A percentile compares a stretch with the other conserved stretches of the same genome.
Evolutionary conservation across 305 asterid genomes (phyloP).

Genomic region (Striga hermonthica): DNA sequence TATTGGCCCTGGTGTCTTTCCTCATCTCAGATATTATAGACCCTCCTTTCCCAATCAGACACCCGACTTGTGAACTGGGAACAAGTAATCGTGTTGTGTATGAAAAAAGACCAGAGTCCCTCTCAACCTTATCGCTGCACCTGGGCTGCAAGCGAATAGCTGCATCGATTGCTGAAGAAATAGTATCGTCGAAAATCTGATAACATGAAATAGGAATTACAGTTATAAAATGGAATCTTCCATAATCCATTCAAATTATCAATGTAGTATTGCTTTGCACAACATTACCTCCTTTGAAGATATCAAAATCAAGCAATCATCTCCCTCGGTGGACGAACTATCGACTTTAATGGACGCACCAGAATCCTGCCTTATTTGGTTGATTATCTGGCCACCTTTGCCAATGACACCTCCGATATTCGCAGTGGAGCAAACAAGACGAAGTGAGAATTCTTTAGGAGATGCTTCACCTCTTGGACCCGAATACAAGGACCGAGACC

Average conservation of each 20-base stretch:
- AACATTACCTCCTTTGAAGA: slow-evolving; percentile 67
- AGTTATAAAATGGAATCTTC: slow-evolving; percentile 13
- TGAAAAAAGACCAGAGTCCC: slow-evolving; percentile 87
- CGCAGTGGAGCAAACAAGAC: slow-evolving; percentile 72
- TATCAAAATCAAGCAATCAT: slow-evolving; percentile 76
- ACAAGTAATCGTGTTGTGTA: slow-evolving; percentile 77
- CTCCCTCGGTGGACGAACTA: slow-evolving; percentile 72
- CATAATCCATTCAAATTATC: slow-evolving; percentile 7
- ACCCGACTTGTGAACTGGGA: slow-evolving; percentile 84
- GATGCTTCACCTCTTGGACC: slow-evolving; percentile 71
- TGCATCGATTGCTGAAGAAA: slow-evolving; percentile 84
- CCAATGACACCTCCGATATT: slow-evolving; percentile 95
- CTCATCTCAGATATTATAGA: slow-evolving; percentile 90
- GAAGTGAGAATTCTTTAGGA: slow-evolving; percentile 72
- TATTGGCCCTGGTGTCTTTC: slow-evolving; percentile 78
- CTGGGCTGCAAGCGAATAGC: slow-evolving; percentile 89
- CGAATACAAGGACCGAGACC: slow-evolving; percentile 67
- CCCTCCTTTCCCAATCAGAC: slow-evolving; percentile 97
- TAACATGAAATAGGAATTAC: slow-evolving; percentile 8
- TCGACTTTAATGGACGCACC: slow-evolving; percentile 83
- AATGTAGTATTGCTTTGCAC: neutral
- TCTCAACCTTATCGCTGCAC: slow-evolving; percentile 90
- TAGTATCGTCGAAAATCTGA: slow-evolving; percentile 71
- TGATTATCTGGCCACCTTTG: slow-evolving; percentile 76
- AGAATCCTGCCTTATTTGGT: slow-evolving; percentile 93